A percentile compares a stretch with the other conserved stretches of the same genome.
Evolutionary conservation across 306 rosid species (phyloP).

Genomic region (Oemleria cerasiformis): DNA sequence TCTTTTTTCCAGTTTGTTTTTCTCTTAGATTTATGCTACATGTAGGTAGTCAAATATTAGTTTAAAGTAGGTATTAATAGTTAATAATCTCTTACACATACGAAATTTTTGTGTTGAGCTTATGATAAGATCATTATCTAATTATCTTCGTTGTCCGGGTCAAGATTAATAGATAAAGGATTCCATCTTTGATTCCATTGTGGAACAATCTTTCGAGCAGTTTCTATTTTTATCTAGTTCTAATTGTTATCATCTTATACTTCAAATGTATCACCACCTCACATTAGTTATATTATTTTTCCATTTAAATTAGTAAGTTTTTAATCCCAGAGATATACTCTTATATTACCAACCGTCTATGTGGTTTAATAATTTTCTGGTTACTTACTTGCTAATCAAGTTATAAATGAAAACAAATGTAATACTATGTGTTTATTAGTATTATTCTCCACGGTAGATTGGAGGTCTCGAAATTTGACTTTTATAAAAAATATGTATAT

Average conservation of each 20-base stretch:
- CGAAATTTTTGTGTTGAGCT: too few species aligned
- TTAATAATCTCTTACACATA: too few species aligned
- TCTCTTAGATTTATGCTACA: too few species aligned
- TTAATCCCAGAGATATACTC: neutral
- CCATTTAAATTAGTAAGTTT: neutral
- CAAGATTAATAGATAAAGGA: neutral
- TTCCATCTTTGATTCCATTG: neutral
- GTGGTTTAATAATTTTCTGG: too few species aligned
- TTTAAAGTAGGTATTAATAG: too few species aligned
- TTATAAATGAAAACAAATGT: neutral
- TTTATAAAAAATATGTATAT: too few species aligned
- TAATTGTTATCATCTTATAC: neutral
- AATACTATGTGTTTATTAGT: too few species aligned
- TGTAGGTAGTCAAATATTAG: too few species aligned
- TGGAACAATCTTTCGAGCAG: neutral
- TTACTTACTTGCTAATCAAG: neutral
- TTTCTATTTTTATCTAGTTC: neutral
- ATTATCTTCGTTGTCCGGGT: neutral
- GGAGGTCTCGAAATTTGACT: too few species aligned
- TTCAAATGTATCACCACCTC: neutral
- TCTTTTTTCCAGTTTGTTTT: too few species aligned
- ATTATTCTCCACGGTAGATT: too few species aligned
- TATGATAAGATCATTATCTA: neutral
- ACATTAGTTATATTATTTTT: neutral
- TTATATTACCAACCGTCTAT: too few species aligned